Conservation (phyloP, 129 eudicot genomes). For the Calendula officinalis region DNA sequence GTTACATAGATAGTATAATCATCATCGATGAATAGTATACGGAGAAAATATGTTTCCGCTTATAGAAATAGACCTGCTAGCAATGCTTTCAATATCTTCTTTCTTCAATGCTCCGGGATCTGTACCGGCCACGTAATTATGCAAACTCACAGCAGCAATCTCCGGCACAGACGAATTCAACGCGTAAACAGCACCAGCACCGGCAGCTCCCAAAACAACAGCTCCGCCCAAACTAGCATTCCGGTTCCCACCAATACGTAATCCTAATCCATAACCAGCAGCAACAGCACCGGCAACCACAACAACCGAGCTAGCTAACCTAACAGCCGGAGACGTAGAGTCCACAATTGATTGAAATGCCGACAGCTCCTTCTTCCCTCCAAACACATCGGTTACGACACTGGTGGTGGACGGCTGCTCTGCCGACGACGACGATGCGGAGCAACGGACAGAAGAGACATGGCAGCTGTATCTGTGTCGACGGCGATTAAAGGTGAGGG, state of each 20-base stretch:
- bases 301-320: constrained; percentile 69
- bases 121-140: constrained; percentile 70
- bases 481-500: constrained; percentile 26
- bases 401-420: constrained; percentile 27
- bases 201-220: constrained; percentile 73
- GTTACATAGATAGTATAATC: background rate
- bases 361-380: constrained; percentile 61
- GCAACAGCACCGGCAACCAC: constrained; percentile 69
- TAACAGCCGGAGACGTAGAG: constrained; percentile 66
- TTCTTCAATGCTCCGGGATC: constrained; percentile 61
- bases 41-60: background rate
- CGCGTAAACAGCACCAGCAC: constrained; percentile 73
- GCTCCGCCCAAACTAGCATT: constrained; percentile 75
- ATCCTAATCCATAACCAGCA: constrained; percentile 87
- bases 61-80: constrained; percentile 48
- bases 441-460: constrained; percentile 33
- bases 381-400: constrained; percentile 51
- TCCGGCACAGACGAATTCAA: constrained; percentile 87
- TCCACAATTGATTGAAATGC: constrained; percentile 66
- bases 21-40: background rate
- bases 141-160: constrained; percentile 80
- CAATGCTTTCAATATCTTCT: constrained; percentile 79
- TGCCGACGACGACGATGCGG: constrained; percentile 25
- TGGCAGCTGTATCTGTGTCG: constrained; percentile 31
- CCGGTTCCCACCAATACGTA: constrained; percentile 49